A percentile compares a stretch with the other conserved stretches of the same genome.
Conservation (phyloP, 495 filamentous ascomycete species). For the Aspergillus leporis region DNA sequence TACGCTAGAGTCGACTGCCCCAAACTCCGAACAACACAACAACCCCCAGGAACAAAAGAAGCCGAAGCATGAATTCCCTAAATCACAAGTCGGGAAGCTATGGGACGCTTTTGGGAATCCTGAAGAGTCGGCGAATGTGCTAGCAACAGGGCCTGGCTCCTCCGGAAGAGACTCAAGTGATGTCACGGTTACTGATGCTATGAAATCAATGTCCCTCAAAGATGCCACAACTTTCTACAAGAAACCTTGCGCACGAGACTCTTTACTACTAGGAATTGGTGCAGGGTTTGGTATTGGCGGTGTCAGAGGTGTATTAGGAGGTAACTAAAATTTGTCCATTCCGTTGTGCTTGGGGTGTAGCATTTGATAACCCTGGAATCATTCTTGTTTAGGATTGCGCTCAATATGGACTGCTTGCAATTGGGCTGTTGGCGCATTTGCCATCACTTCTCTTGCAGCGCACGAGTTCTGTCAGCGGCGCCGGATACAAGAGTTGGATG, state of each 20-base stretch:
- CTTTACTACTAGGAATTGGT: slow-evolving; percentile 78
- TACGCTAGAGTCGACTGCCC: slow-evolving; percentile 38
- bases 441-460: slow-evolving; percentile 58
- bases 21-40: slow-evolving; percentile 15
- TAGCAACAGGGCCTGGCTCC: slow-evolving; percentile 40
- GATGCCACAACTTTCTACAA: slow-evolving; percentile 76
- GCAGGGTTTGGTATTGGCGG: slow-evolving; percentile 73
- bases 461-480: slow-evolving; percentile 81
- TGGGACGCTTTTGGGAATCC: slow-evolving; percentile 53
- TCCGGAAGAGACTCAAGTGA: slow-evolving; percentile 48
- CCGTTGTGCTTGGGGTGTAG: background rate
- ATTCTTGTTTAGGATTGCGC: slow-evolving; percentile 35
- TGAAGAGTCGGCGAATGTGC: slow-evolving; percentile 51
- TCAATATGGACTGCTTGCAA: slow-evolving; percentile 63
- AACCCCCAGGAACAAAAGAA: slow-evolving; percentile 24
- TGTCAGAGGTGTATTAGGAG: slow-evolving; percentile 69
- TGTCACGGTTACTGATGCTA: slow-evolving; percentile 59
- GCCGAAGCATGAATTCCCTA: slow-evolving; percentile 42
- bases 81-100: slow-evolving; percentile 52
- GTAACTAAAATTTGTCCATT: slow-evolving; percentile 48
- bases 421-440: slow-evolving; percentile 81
- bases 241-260: slow-evolving; percentile 80
- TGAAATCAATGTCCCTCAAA: slow-evolving; percentile 62
- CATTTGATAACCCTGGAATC: slow-evolving; percentile 12
- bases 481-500: slow-evolving; percentile 68